These are phyloP conservation scores for Neurospora sp. DNA, from an alignment of 495 filamentous ascomycete genomes.

Conservation along the genomic window DNA sequence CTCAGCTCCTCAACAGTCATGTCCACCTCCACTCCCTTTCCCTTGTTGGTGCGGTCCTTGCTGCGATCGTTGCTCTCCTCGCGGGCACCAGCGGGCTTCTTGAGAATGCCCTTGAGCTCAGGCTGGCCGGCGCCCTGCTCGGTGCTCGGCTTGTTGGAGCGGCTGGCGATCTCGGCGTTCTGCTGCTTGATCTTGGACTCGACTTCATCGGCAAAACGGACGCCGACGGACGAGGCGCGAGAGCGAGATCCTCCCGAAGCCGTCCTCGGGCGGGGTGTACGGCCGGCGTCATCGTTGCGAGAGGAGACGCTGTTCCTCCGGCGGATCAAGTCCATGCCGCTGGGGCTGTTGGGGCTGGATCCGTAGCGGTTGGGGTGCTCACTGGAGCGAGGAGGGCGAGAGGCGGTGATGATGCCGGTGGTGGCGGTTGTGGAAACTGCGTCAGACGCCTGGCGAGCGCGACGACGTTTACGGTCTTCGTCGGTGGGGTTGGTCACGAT, in stretches of 20 bases:
- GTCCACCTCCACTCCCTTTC: constrained; percentile 5
- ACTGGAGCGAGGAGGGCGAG: background rate
- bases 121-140: background rate
- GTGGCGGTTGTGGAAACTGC: background rate
- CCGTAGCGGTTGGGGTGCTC: background rate
- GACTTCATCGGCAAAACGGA: constrained; percentile 25
- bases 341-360: background rate
- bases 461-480: background rate
- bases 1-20: constrained; percentile 13
- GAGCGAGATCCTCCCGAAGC: constrained; percentile 4
- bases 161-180: constrained; percentile 29
- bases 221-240: background rate
- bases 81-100: constrained; percentile 7
- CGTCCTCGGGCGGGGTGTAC: constrained; percentile 11
- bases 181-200: constrained; percentile 15
- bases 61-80: background rate
- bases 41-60: constrained; percentile 1
- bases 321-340: background rate
- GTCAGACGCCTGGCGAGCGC: background rate
- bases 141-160: constrained; percentile 15
- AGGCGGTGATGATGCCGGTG: background rate
- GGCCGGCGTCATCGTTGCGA: background rate
- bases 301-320: background rate
- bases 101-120: constrained; percentile 23
- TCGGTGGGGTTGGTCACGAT: background rate